phyloP scores from a whole-genome alignment of 2,329 filamentous ascomycete genomes.

The Cercospora berteroae region DNA sequence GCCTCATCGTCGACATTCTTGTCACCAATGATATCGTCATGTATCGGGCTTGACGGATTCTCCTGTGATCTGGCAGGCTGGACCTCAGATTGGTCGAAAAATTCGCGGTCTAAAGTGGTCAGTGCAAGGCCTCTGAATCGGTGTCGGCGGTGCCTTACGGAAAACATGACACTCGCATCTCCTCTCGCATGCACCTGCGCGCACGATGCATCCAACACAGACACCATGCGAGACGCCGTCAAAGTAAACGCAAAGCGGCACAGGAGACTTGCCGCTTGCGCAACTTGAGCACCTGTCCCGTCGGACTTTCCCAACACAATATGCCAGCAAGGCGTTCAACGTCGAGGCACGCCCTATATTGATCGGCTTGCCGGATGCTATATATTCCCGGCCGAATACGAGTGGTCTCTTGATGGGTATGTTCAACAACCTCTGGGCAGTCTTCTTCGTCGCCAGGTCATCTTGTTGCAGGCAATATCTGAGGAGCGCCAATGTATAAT shows the following conservation, averaged over 20 bases:
- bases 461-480: background rate
- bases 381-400: background rate
- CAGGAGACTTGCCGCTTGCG: background rate
- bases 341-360: background rate
- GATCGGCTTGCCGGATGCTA: background rate
- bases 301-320: constrained; percentile 1
- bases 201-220: background rate
- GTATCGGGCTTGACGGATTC: background rate
- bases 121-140: background rate
- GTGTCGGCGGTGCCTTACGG: background rate
- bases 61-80: background rate
- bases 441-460: no score
- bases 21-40: background rate
- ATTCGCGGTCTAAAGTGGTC: background rate
- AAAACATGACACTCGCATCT: background rate
- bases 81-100: background rate
- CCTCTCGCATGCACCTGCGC: background rate
- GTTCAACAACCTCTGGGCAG: background rate
- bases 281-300: background rate
- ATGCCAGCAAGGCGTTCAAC: background rate
- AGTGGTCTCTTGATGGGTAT: background rate
- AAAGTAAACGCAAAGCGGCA: background rate
- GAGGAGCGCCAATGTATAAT: constrained; percentile 6
- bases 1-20: background rate
- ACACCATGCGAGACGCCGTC: background rate